A percentile compares a stretch with the other conserved stretches of the same genome.
Evolutionary conservation across 2,329 filamentous ascomycete genomes (phyloP).

Genomic region (Scytalidium sp.): DNA sequence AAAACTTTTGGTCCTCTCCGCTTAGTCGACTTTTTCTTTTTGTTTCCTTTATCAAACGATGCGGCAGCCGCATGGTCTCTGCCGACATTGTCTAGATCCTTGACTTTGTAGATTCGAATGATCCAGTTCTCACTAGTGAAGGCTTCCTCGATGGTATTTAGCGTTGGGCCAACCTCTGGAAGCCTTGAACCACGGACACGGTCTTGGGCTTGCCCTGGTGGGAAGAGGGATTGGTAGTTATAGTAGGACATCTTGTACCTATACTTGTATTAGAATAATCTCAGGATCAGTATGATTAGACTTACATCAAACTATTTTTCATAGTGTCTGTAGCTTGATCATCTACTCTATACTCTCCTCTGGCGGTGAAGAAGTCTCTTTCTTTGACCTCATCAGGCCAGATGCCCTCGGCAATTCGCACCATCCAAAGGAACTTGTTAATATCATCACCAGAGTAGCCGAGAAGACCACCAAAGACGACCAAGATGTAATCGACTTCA

Average conservation of each 20-base stretch:
- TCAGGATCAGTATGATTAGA: conserved; percentile 13
- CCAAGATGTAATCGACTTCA: conserved; percentile 97
- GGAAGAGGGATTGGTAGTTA: conserved; percentile 93
- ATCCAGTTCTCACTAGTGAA: conserved; percentile 99
- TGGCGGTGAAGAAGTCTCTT: conserved; percentile 88
- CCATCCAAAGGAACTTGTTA: conserved; percentile 99
- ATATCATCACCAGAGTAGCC: conserved; percentile 99
- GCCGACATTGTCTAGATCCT: conserved; percentile 94
- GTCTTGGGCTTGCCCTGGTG: conserved; percentile 83
- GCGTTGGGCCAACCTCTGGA: conserved; percentile 79
- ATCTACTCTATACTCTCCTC: conserved; percentile 94
- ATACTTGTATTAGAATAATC: conserved; percentile 17
- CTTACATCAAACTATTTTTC: conserved; percentile 99
- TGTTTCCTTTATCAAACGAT: conserved; percentile 74
- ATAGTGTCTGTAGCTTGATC: conserved; percentile 92
- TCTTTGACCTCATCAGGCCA: conserved; percentile 99
- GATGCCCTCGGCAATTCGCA: conserved; percentile 96
- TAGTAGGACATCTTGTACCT: conserved; percentile 99
- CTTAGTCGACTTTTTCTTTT: conserved; percentile 77
- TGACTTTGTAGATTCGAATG: conserved; percentile 99
- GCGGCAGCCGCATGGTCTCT: conserved; percentile 73
- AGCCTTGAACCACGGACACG: conserved; percentile 79
- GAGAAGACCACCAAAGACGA: conserved; percentile 92
- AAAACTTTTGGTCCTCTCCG: conserved; percentile 69
- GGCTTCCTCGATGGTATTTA: conserved; percentile 90